Evolutionary conservation across 345 rosid genomes (phyloP).

Genomic region (Bruguiera sexangula): DNA sequence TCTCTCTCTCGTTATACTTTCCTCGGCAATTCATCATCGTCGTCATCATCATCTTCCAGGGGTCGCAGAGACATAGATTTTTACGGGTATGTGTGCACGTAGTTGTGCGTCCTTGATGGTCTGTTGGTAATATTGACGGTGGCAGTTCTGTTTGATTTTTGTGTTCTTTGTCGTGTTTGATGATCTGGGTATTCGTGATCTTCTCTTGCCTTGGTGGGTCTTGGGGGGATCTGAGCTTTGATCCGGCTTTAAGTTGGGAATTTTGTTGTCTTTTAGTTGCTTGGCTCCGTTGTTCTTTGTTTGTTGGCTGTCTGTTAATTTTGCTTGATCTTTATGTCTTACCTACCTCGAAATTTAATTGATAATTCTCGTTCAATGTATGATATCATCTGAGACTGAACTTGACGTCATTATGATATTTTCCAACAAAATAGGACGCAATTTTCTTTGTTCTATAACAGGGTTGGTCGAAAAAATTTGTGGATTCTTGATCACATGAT

Average conservation of each 20-base stretch:
- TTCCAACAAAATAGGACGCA: not conserved
- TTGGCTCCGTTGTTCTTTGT: not conserved
- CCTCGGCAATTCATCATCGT: too few relatives aligned
- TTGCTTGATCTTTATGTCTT: not conserved
- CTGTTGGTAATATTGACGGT: not conserved
- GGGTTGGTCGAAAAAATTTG: not conserved
- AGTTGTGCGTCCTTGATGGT: not conserved
- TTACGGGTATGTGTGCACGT: not conserved
- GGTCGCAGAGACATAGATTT: not conserved
- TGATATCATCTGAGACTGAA: not conserved
- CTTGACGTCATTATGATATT: not conserved
- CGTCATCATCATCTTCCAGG: too few relatives aligned
- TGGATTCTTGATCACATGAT: slow-evolving; percentile 5
- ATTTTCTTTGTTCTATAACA: too few relatives aligned
- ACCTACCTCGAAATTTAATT: not conserved
- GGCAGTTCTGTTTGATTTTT: slow-evolving; percentile 7
- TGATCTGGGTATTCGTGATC: slow-evolving; percentile 32
- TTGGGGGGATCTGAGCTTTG: slow-evolving; percentile 25
- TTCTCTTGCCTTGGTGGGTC: slow-evolving; percentile 16
- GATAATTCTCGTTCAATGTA: too few relatives aligned
- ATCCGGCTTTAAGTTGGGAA: slow-evolving; percentile 17
- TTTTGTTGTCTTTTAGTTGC: slow-evolving; percentile 1
- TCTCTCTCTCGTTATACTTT: too few relatives aligned
- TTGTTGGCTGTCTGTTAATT: slow-evolving; percentile 10
- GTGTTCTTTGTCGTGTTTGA: slow-evolving; percentile 7